phyloP scores from a whole-genome alignment of 371 early-diverging fungal genomes.

The Lichtheimia ramosa region DNA sequence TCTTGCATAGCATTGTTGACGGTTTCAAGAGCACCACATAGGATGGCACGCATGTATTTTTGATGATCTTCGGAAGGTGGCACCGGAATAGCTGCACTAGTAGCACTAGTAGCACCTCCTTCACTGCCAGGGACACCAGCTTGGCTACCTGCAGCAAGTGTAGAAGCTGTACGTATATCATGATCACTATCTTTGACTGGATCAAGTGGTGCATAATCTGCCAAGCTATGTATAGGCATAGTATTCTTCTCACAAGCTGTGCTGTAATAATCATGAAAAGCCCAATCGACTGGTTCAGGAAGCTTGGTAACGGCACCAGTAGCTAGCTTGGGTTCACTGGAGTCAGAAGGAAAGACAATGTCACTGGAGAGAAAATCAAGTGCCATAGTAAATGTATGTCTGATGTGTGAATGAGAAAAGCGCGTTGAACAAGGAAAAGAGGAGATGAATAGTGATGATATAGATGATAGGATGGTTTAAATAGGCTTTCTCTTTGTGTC shows the following conservation, averaged over 20 bases:
- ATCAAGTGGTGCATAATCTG: slow-evolving; percentile 17
- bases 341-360: slow-evolving; percentile 42
- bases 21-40: slow-evolving; percentile 26
- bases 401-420: too few relatives aligned
- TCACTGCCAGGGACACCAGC: neutral
- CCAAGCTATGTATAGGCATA: slow-evolving; percentile 18
- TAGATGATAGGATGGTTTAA: too few relatives aligned
- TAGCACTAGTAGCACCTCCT: slow-evolving; percentile 2
- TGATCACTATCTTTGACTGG: neutral
- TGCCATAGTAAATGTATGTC: neutral
- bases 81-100: neutral
- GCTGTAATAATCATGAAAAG: slow-evolving; percentile 35
- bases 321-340: slow-evolving; percentile 36
- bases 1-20: slow-evolving; percentile 31
- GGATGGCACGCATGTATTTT: slow-evolving; percentile 24
- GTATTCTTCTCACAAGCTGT: slow-evolving; percentile 30
- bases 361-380: slow-evolving; percentile 34
- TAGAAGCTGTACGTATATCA: neutral
- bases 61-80: slow-evolving; percentile 6
- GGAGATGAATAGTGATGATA: too few relatives aligned
- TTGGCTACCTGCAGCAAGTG: neutral
- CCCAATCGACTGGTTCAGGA: slow-evolving; percentile 43
- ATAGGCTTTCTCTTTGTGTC: too few relatives aligned
- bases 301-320: slow-evolving; percentile 30
- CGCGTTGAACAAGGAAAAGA: too few relatives aligned